A percentile compares a stretch with the other conserved stretches of the same genome.
Conservation (phyloP, 225 moss, liverwort and hornwort genomes). For the Bryoerythrophyllum caledonicum region DNA sequence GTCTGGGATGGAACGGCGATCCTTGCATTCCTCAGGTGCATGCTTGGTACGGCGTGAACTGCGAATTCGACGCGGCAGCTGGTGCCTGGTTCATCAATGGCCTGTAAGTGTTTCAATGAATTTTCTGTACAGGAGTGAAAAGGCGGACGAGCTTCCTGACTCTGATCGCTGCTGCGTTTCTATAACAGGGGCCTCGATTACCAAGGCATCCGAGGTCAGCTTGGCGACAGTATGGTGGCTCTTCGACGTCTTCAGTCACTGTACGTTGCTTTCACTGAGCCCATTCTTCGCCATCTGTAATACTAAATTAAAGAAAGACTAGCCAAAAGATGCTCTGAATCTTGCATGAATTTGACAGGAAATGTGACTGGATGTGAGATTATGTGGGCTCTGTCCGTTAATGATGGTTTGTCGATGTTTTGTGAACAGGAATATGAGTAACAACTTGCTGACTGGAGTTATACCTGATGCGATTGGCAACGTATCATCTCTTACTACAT, state of each 20-base stretch:
- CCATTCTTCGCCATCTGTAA: too few relatives aligned
- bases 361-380: too few relatives aligned
- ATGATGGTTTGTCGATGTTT: neutral
- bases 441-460: conserved; percentile 63
- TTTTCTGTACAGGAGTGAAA: neutral
- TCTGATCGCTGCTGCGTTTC: neutral
- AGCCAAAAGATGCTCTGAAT: neutral
- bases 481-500: conserved; percentile 45
- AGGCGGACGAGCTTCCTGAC: neutral
- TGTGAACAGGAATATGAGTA: conserved; percentile 71
- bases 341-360: neutral
- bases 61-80: conserved; percentile 41
- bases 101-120: conserved; percentile 53
- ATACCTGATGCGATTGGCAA: conserved; percentile 62
- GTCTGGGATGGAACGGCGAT: conserved; percentile 95
- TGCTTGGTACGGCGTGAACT: conserved; percentile 82
- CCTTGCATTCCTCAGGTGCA: conserved; percentile 90
- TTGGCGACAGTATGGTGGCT: conserved; percentile 50
- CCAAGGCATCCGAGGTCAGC: conserved; percentile 66
- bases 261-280: conserved; percentile 34
- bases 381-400: neutral
- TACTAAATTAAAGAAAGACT: neutral
- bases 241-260: conserved; percentile 62
- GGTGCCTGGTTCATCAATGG: conserved; percentile 73
- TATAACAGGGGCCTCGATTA: conserved; percentile 57